These are phyloP conservation scores for Pseudocercospora crystallina DNA, from an alignment of 2,329 filamentous ascomycete genomes.

Conservation along the genomic window DNA sequence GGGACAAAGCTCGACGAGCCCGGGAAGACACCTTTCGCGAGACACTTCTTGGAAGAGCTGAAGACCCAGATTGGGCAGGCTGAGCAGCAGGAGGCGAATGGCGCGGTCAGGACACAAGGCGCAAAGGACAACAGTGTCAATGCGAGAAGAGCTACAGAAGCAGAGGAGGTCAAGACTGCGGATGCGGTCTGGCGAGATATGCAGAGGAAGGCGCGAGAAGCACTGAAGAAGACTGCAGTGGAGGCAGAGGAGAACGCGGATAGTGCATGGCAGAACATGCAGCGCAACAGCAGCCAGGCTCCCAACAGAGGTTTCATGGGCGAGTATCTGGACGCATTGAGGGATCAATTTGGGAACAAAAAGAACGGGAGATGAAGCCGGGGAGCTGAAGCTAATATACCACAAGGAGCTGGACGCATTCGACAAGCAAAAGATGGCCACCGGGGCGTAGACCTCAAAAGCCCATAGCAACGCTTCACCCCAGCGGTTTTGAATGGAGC, in stretches of 20 bases:
- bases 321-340: constrained; percentile 32
- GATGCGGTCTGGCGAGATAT: constrained; percentile 14
- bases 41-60: constrained; percentile 56
- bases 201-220: constrained; percentile 12
- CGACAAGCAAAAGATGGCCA: too few relatives aligned
- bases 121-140: constrained; percentile 24
- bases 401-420: not conserved
- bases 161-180: constrained; percentile 7
- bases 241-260: constrained; percentile 23
- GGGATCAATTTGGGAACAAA: constrained; percentile 30
- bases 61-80: constrained; percentile 32
- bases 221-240: constrained; percentile 8
- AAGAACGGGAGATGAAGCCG: constrained; percentile 19
- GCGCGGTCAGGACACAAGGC: constrained; percentile 14
- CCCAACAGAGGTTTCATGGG: constrained; percentile 29
- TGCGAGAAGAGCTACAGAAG: constrained; percentile 13
- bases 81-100: constrained; percentile 24
- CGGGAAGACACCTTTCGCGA: constrained; percentile 41
- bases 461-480: too few relatives aligned
- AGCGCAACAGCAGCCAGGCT: constrained; percentile 13
- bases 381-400: not conserved
- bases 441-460: too few relatives aligned
- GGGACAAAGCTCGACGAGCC: constrained; percentile 46
- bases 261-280: constrained; percentile 28
- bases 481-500: too few relatives aligned